A percentile compares a stretch with the other conserved stretches of the same genome.
Conservation (phyloP, 202 grass and related monocot species). For the Miscanthus sacchariflorus region DNA sequence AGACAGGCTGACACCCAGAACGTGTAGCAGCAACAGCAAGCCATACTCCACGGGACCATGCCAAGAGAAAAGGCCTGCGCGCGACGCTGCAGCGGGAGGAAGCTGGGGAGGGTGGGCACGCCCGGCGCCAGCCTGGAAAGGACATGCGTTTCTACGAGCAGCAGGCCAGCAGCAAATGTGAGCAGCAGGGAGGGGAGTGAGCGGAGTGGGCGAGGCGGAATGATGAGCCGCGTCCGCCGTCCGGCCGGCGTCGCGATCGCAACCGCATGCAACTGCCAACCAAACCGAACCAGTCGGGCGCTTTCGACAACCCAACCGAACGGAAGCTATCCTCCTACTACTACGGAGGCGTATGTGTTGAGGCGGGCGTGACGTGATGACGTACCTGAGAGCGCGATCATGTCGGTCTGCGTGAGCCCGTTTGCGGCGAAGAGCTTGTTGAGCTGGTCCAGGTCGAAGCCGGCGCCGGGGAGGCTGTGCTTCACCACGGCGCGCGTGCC, state of each 20-base stretch:
- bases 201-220: background rate
- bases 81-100: background rate
- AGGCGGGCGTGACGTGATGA: too few species aligned
- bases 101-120: background rate
- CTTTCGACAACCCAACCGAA: too few species aligned
- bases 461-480: slow-evolving; percentile 71
- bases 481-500: slow-evolving; percentile 56
- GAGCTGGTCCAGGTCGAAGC: slow-evolving; percentile 61
- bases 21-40: background rate
- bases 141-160: background rate
- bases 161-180: background rate
- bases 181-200: too few species aligned
- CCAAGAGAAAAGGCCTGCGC: background rate
- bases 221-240: too few species aligned
- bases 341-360: too few species aligned
- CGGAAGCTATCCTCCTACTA: too few species aligned
- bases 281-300: background rate
- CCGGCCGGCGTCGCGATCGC: background rate
- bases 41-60: slow-evolving; percentile 23
- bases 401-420: slow-evolving; percentile 75
- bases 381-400: slow-evolving; percentile 79
- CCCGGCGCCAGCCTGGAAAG: slow-evolving; percentile 39
- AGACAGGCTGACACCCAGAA: too few species aligned
- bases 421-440: slow-evolving; percentile 65
- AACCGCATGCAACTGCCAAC: background rate